phyloP scores from a whole-genome alignment of 805 yeast genomes.

The Blastobotrys terrestris region DNA sequence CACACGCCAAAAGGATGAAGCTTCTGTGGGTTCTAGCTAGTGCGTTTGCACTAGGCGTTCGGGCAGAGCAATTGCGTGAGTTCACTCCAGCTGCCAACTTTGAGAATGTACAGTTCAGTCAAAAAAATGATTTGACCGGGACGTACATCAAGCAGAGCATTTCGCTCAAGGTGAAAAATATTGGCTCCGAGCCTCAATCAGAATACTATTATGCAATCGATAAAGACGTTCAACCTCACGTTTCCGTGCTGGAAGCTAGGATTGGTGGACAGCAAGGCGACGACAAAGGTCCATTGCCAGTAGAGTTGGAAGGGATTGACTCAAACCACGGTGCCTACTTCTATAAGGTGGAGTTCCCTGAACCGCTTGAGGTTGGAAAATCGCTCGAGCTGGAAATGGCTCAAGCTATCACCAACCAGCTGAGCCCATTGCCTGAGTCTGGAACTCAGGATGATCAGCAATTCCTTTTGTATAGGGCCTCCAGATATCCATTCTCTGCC shows the following conservation, averaged over 20 bases:
- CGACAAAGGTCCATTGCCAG: constrained; percentile 21
- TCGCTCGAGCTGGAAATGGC: constrained; percentile 43
- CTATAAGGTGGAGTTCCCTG: constrained; percentile 50
- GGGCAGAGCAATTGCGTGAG: background rate
- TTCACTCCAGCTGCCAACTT: background rate
- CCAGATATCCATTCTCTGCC: constrained; percentile 52
- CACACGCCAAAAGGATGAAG: background rate
- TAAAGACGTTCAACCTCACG: constrained; percentile 34
- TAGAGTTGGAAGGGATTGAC: constrained; percentile 27
- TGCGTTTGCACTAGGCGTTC: background rate
- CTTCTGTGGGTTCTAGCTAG: background rate
- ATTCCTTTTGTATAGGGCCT: constrained; percentile 46
- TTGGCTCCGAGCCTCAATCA: constrained; percentile 45
- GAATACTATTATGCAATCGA: constrained; percentile 60
- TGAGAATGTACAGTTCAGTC: constrained; percentile 4
- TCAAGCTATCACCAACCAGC: constrained; percentile 41
- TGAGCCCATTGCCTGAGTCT: constrained; percentile 58
- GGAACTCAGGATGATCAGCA: constrained; percentile 59
- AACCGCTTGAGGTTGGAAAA: constrained; percentile 62
- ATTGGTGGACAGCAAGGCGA: constrained; percentile 19
- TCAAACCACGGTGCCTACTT: constrained; percentile 30
- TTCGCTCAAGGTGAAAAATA: constrained; percentile 53
- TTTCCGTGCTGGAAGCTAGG: constrained; percentile 43
- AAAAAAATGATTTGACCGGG: constrained; percentile 35
- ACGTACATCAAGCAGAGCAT: constrained; percentile 60